phyloP scores from a whole-genome alignment of 345 rosid species.

The Laguncularia racemosa region DNA sequence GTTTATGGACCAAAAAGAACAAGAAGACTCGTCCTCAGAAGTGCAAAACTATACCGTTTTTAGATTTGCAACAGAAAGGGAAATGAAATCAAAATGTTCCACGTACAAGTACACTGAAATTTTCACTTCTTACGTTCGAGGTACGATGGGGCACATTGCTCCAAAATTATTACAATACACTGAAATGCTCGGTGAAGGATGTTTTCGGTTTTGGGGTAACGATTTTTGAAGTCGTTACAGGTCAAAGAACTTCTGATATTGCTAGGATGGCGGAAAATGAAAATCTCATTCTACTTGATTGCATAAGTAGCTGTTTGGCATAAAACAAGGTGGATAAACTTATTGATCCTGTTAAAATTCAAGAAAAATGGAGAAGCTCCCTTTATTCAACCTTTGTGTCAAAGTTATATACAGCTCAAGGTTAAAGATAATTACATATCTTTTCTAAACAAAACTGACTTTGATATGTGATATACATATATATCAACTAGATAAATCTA shows the following conservation, averaged over 20 bases:
- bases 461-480: no score
- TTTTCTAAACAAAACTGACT: no score
- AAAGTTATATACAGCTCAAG: no score
- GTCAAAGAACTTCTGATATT: fast-evolving
- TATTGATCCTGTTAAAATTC: background rate
- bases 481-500: no score
- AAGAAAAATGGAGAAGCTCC: no score
- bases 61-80: background rate
- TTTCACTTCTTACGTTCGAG: background rate
- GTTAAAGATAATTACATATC: no score
- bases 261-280: background rate
- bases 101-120: background rate
- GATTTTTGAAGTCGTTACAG: background rate
- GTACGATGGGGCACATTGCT: background rate
- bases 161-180: fast-evolving
- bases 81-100: no score
- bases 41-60: no score
- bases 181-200: background rate
- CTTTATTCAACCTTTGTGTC: no score
- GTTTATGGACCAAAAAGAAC: no score
- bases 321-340: background rate
- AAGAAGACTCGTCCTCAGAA: no score
- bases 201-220: constrained; percentile 4
- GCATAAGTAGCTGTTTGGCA: background rate
- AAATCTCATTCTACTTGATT: fast-evolving